Evolutionary conservation across 163 green algal species (phyloP).

Genomic region (Chlorella variabilis): DNA sequence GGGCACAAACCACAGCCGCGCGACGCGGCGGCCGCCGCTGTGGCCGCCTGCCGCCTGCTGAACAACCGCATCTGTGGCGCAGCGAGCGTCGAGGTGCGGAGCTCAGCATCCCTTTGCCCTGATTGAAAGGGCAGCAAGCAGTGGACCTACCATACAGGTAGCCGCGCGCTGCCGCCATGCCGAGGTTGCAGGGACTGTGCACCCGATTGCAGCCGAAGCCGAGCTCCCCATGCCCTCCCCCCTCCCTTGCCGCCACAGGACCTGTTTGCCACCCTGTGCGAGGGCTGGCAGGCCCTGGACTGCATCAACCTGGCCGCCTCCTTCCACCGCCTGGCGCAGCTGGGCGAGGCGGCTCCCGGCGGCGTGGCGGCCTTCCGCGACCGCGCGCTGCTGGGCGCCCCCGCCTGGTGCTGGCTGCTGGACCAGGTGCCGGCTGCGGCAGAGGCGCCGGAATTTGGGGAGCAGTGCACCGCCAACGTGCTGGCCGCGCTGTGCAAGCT

Average conservation of each 20-base stretch:
- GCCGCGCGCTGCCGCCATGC: too few relatives aligned
- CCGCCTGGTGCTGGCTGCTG: conserved; percentile 11
- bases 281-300: conserved; percentile 15
- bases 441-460: not conserved
- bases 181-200: too few relatives aligned
- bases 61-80: conserved; percentile 1
- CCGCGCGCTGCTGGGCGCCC: not conserved
- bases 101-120: too few relatives aligned
- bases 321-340: conserved; percentile 1
- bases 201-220: too few relatives aligned
- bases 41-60: not conserved
- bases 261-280: not conserved
- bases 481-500: conserved; percentile 23
- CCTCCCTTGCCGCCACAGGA: not conserved
- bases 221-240: too few relatives aligned
- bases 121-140: too few relatives aligned
- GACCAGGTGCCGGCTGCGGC: not conserved
- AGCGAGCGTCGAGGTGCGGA: not conserved
- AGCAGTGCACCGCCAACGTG: not conserved
- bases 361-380: not conserved
- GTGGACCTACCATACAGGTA: too few relatives aligned
- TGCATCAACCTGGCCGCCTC: conserved; percentile 13
- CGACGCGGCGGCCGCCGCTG: too few relatives aligned
- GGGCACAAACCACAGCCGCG: too few relatives aligned
- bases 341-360: not conserved